Evolutionary conservation across 2,329 filamentous ascomycete species (phyloP).

Genomic region (Tympanopsis confertula): DNA sequence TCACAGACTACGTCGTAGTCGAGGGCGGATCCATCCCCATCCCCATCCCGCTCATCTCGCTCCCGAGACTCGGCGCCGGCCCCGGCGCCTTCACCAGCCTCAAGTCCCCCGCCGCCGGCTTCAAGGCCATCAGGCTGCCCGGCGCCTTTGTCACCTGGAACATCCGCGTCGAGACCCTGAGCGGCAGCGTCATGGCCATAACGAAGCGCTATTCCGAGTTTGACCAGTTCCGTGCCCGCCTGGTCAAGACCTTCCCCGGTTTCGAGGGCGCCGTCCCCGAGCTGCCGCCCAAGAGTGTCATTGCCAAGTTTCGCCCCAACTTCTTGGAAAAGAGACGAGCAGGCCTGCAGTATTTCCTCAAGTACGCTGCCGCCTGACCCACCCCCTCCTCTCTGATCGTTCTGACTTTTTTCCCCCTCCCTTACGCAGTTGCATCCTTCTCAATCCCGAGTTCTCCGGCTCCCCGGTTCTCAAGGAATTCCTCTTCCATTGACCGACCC

Average conservation of each 20-base stretch:
- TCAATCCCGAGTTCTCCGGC: conserved; percentile 87
- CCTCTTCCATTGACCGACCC: conserved; percentile 47
- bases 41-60: too few relatives aligned
- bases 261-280: conserved; percentile 78
- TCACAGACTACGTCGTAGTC: conserved; percentile 43
- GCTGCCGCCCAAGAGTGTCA: conserved; percentile 80
- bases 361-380: conserved; percentile 42
- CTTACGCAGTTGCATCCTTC: conserved; percentile 61
- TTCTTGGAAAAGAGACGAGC: conserved; percentile 77
- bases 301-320: conserved; percentile 71
- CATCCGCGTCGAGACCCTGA: conserved; percentile 74
- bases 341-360: conserved; percentile 84
- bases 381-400: conserved; percentile 2
- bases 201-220: conserved; percentile 85
- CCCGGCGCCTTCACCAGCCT: too few relatives aligned
- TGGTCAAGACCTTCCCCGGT: conserved; percentile 72
- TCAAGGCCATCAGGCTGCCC: too few relatives aligned
- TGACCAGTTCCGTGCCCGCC: conserved; percentile 63
- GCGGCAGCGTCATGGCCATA: conserved; percentile 50
- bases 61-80: too few relatives aligned
- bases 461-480: conserved; percentile 89
- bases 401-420: conserved; percentile 8
- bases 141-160: conserved; percentile 97
- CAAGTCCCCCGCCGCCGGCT: too few relatives aligned
- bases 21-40: conserved; percentile 15